A percentile compares a stretch with the other conserved stretches of the same genome.
Evolutionary conservation across 164 flowering plant species (phyloP).

Genomic region (Vitis cinerea): DNA sequence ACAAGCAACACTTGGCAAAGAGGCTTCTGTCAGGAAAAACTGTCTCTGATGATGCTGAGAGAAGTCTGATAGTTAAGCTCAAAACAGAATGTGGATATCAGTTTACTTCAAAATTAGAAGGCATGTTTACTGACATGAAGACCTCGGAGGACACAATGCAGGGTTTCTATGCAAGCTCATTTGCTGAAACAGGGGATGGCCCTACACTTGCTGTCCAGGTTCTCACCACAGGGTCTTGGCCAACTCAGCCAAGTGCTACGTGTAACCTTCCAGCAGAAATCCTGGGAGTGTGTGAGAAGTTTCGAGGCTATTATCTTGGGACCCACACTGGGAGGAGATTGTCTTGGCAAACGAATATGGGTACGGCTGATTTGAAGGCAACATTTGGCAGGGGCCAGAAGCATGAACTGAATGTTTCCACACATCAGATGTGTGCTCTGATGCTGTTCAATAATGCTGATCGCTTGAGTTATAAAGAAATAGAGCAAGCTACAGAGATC

Average conservation of each 20-base stretch:
- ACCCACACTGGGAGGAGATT: constrained; percentile 60
- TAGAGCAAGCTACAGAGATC: constrained; percentile 66
- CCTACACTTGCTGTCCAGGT: constrained; percentile 51
- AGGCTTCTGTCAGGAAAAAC: constrained; percentile 59
- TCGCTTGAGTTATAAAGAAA: constrained; percentile 42
- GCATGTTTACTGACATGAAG: constrained; percentile 47
- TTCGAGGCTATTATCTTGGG: constrained; percentile 53
- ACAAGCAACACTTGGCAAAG: constrained; percentile 65
- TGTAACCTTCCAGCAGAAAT: constrained; percentile 37
- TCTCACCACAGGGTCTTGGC: constrained; percentile 70
- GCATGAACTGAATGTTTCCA: too few relatives aligned
- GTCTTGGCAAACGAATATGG: constrained; percentile 68
- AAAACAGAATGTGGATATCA: constrained; percentile 77
- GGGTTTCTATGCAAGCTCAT: constrained; percentile 33
- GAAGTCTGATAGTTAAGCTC: constrained; percentile 65
- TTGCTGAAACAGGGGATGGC: too few relatives aligned
- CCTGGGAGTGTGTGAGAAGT: constrained; percentile 51
- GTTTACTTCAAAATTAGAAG: constrained; percentile 69
- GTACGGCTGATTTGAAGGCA: constrained; percentile 55
- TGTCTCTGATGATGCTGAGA: constrained; percentile 74
- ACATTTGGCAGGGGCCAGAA: constrained; percentile 24
- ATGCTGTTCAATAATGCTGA: constrained; percentile 62
- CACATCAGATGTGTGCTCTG: constrained; percentile 54
- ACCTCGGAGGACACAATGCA: constrained; percentile 47
- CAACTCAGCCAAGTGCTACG: constrained; percentile 37